Evolutionary conservation across 352 stramenopile species (phyloP).

Genomic region (Thraustochytrium striatum): DNA sequence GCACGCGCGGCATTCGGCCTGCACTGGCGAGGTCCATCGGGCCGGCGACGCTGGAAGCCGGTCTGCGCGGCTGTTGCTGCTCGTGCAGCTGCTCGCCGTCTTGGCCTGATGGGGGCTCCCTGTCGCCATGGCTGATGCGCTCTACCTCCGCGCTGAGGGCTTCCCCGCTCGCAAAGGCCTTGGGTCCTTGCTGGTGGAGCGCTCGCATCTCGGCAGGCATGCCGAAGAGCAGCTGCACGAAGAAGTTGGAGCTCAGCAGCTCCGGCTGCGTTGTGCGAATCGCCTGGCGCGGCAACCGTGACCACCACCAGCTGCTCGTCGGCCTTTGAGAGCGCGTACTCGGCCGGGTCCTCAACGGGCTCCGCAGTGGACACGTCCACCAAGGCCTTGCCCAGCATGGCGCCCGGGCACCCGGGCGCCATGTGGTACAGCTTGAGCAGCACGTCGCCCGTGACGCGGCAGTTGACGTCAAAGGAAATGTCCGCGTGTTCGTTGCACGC

Average conservation of each 20-base stretch:
- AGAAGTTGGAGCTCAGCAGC: too few species aligned
- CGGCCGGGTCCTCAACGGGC: conserved; percentile 10
- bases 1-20: background rate
- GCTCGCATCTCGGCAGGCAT: background rate
- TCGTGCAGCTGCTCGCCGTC: too few species aligned
- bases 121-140: too few species aligned
- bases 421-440: conserved; percentile 39
- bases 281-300: background rate
- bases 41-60: too few species aligned
- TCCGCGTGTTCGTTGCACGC: background rate
- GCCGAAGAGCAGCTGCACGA: background rate
- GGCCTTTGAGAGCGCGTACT: background rate
- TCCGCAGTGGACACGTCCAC: conserved; percentile 29
- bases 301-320: conserved; percentile 36
- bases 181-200: background rate
- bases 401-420: background rate
- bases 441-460: conserved; percentile 5
- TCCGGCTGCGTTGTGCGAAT: too few species aligned
- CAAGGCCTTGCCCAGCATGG: background rate
- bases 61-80: too few species aligned
- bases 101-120: too few species aligned
- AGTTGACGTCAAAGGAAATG: conserved; percentile 23
- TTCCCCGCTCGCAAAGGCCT: background rate
- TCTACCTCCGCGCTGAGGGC: background rate
- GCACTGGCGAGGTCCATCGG: too few species aligned